Base-by-base conservation (phyloP, 139 green algal genomes). In the Micractinium sp. region DNA sequence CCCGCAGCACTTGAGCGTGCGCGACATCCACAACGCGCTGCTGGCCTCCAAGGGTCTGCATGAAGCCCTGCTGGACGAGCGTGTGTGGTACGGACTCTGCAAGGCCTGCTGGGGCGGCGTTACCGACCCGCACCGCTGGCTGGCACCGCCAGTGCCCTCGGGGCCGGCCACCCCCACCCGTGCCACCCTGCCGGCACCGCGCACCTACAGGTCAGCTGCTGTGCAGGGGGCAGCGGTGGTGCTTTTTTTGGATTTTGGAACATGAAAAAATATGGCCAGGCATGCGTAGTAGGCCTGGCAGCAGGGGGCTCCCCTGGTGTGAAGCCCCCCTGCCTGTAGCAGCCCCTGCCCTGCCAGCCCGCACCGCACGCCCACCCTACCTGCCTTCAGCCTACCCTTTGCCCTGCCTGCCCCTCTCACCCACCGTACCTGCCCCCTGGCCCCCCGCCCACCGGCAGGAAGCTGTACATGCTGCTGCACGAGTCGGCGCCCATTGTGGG, bases 41-140 rank as follows among this genome's bases (percentile, higher is more conserved):
- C 31, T 39, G 29, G 47, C 81, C 33, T 87, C 41, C 81, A 38
- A 25, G 3, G 36, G 15, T 1, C 27, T 93, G n/a, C n/a, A 87
- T 19, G 16, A 25, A 20, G 60, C 71, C 14, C 86, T 81, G 41
- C n/a, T 88, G n/a, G 87, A 93, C 39, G 74, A 92, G 14, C 60
- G 86, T 7, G 67, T 93, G 25, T 93, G 90, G 90, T 35, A 83
- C 47, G 66, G 33, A 7, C 33, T 93, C n/a, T 93, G 90, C 47
- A 35, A 31, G 9, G 25, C 69, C 7, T 74, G 41, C 31, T 93
- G 90, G 90, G 86, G 81, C 23, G 25, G 33, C 0, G 3, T 73
- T 53, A 93, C 90, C 23, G 61, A 89, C 27, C 23, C 88, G 31
- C 69, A 73, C 36, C 81, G 39, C 53, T 93, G 90, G 90, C 33